These are phyloP conservation scores for Euphorbia celastroides DNA, from an alignment of 441 rosid genomes.

Conservation along the genomic window DNA sequence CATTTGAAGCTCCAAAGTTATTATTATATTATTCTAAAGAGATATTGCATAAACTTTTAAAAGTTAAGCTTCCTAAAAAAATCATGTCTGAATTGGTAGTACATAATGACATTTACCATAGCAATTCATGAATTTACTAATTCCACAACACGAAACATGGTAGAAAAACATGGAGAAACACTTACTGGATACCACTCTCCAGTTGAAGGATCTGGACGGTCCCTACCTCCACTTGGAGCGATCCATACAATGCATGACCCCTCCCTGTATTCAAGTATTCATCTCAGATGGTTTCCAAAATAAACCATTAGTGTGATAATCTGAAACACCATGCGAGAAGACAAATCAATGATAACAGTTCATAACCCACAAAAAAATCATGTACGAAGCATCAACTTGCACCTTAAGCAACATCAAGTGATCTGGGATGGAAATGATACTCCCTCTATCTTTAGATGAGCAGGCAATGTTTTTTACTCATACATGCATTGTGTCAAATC, in stretches of 20 bases:
- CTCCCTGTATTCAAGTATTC: constrained; percentile 42
- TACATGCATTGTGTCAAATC: neutral
- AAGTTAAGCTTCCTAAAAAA: neutral
- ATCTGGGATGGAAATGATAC: neutral
- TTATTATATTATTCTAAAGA: neutral
- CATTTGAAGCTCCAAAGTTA: neutral
- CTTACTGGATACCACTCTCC: constrained; percentile 89
- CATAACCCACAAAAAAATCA: neutral
- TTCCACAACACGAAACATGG: neutral
- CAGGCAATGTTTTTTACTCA: neutral
- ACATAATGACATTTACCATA: neutral
- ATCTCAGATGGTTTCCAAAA: constrained; percentile 9
- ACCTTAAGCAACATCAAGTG: neutral
- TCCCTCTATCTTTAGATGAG: neutral
- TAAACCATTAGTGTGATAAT: neutral
- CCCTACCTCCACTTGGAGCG: constrained; percentile 98
- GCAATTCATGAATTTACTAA: neutral
- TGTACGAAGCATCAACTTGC: neutral
- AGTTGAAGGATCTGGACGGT: constrained; percentile 80
- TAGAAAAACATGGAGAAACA: constrained; percentile 12
- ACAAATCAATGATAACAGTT: neutral
- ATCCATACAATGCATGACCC: constrained; percentile 88
- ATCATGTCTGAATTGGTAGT: constrained; percentile 2
- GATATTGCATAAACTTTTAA: neutral
- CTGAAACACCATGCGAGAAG: constrained; percentile 3